phyloP scores from a whole-genome alignment of 75 land plant species.

The Pinus albicaulis region DNA sequence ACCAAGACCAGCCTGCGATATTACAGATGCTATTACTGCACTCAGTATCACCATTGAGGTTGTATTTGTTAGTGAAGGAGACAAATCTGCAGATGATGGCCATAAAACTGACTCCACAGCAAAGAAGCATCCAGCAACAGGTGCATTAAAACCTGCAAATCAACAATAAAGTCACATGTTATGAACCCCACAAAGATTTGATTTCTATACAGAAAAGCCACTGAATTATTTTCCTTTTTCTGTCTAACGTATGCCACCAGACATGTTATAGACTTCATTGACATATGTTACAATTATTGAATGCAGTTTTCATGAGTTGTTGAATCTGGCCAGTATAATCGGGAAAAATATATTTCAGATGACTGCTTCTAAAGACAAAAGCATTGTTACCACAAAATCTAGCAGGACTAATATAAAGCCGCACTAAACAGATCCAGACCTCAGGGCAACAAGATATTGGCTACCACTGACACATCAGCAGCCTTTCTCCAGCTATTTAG shows the following conservation, averaged over 20 bases:
- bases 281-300: too few relatives aligned
- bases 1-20: conserved; percentile 96
- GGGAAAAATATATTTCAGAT: neutral
- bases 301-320: neutral
- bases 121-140: conserved; percentile 96
- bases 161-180: neutral
- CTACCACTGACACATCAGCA: too few relatives aligned
- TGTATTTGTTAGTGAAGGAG: conserved; percentile 62
- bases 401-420: too few relatives aligned
- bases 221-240: neutral
- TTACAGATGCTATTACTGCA: conserved; percentile 88
- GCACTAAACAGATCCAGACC: too few relatives aligned
- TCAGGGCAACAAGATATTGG: too few relatives aligned
- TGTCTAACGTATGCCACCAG: too few relatives aligned
- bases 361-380: neutral
- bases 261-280: too few relatives aligned
- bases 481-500: too few relatives aligned
- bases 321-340: neutral
- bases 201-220: neutral
- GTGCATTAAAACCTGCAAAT: conserved; percentile 89
- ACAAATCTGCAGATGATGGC: conserved; percentile 71
- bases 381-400: too few relatives aligned
- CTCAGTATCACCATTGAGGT: conserved; percentile 97
- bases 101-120: conserved; percentile 94
- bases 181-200: neutral